Evolutionary conservation across 1,284 basidiomycete genomes (phyloP), one percentile per base, ranked within the genome.

Genomic region (Cystobasidium slooffiae): DNA sequence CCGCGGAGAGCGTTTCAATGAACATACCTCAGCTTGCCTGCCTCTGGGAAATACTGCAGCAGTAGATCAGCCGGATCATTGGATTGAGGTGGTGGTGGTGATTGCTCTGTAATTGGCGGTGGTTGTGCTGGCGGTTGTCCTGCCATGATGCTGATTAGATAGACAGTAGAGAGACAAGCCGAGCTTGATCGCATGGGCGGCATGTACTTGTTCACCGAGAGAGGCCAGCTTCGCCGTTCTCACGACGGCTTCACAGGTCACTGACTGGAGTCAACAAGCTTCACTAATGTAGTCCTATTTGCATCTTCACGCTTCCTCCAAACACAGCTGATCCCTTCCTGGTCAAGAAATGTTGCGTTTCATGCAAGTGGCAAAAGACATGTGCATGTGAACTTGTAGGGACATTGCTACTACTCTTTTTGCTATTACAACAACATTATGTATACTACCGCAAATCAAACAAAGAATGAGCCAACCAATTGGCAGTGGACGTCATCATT

Each of bases 41-140:
- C 49, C 53, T 64, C 62, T 22, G 70, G 70, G 63, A 73, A 73
- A 41, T 73, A 62, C 52, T 73, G 51, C 59, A 73, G 63, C n/a
- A 73, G 52, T 9, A 73, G 62, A 18, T 73, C 70, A 20, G 70
- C 70, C 12, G 70, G 70, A 66, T 73, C 70, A 47, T 51, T 56
- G 4, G 63, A 65, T 4, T 24, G 31, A 18, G 59, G 16, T 51
- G 43, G 49, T 31, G 47, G 12, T 24, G 64, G 47, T 18, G 64
- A 24, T 1, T 41, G 61, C 31, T 46, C 47, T 6, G n/a, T 4
- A 20, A 8, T 24, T 22, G 61, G 18, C 56, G 39, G 56, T 6
- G 56, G 56, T 14, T 31, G 39, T 10, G 56, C 37, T 59, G 39
- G 31, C n/a, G 7, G 37, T 41, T 5, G 37, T 31, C 24, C 8